Percentiles rank a stretch among this genome's conserved stretches.
Conservation (phyloP, 345 rosid species). For the Populus tremula region DNA sequence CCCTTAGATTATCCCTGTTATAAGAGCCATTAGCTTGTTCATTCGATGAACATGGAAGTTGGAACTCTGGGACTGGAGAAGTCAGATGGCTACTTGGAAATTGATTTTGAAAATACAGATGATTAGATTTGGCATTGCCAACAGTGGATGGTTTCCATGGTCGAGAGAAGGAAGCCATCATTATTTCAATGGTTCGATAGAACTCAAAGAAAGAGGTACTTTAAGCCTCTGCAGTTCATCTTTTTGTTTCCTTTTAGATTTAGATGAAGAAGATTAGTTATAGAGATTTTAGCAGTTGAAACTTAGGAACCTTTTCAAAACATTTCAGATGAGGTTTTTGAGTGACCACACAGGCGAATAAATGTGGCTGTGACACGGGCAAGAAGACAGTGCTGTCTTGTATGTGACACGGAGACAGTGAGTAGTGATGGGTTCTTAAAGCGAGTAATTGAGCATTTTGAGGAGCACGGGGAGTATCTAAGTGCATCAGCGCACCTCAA, state of each 20-base stretch:
- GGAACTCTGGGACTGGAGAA: no score
- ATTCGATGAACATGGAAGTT: no score
- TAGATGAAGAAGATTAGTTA: background rate
- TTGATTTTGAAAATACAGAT: no score
- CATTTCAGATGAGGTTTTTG: slow-evolving; percentile 70
- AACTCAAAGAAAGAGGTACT: slow-evolving; percentile 81
- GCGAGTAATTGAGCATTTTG: slow-evolving; percentile 76
- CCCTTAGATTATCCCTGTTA: no score
- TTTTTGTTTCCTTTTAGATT: slow-evolving; percentile 3
- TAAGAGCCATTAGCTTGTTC: no score
- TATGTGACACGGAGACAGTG: slow-evolving; percentile 90
- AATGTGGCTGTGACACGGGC: slow-evolving; percentile 93
- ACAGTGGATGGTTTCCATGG: slow-evolving; percentile 95
- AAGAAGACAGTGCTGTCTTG: slow-evolving; percentile 86
- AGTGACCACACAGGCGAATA: slow-evolving; percentile 81
- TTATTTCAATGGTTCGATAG: slow-evolving; percentile 94
- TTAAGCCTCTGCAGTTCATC: background rate
- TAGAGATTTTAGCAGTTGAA: background rate
- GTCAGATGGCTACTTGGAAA: no score
- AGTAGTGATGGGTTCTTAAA: slow-evolving; percentile 65
- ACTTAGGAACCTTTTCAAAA: slow-evolving; percentile 5
- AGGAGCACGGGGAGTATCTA: slow-evolving; percentile 86
- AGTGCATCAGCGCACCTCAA: slow-evolving; percentile 80
- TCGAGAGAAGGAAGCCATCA: slow-evolving; percentile 91
- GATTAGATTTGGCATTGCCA: no score